These are phyloP conservation scores for Aureobasidium sp. DNA, from an alignment of 2,329 filamentous ascomycete species.

Conservation along the genomic window DNA sequence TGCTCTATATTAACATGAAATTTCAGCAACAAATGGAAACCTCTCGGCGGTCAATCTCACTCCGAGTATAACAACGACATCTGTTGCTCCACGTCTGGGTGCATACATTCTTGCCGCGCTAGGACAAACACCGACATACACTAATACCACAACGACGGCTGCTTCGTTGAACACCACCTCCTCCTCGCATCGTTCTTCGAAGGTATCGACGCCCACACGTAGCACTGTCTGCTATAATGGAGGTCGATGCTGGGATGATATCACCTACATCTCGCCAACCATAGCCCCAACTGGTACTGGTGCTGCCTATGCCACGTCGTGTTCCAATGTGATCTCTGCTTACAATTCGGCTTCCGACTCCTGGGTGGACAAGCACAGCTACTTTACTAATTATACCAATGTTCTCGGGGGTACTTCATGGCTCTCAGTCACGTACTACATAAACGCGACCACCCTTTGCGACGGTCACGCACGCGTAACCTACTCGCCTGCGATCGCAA, in stretches of 20 bases:
- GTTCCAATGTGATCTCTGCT: background rate
- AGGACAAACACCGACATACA: background rate
- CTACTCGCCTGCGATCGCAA: slow-evolving; percentile 18
- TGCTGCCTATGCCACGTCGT: slow-evolving; percentile 6
- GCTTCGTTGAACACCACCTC: background rate
- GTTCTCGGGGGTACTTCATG: slow-evolving; percentile 16
- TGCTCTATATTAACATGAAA: background rate
- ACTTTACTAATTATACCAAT: background rate
- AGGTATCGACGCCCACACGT: background rate
- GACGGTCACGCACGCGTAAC: slow-evolving; percentile 22
- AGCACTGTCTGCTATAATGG: background rate
- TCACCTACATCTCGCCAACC: background rate
- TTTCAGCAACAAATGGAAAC: background rate
- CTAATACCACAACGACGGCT: background rate
- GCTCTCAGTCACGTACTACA: slow-evolving; percentile 20
- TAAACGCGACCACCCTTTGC: slow-evolving; percentile 23
- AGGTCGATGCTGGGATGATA: slow-evolving; percentile 1
- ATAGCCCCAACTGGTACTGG: slow-evolving; percentile 4
- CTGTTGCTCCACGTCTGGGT: background rate
- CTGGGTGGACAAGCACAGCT: slow-evolving; percentile 9
- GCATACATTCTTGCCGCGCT: slow-evolving; percentile 8
- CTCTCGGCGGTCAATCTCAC: background rate
- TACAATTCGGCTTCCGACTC: slow-evolving; percentile 9
- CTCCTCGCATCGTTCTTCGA: background rate
- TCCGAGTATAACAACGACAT: background rate